Percentiles rank a stretch among this genome's conserved stretches.
phyloP scores from a whole-genome alignment of 805 yeast genomes.

The Metschnikowia baotianmanensis region DNA sequence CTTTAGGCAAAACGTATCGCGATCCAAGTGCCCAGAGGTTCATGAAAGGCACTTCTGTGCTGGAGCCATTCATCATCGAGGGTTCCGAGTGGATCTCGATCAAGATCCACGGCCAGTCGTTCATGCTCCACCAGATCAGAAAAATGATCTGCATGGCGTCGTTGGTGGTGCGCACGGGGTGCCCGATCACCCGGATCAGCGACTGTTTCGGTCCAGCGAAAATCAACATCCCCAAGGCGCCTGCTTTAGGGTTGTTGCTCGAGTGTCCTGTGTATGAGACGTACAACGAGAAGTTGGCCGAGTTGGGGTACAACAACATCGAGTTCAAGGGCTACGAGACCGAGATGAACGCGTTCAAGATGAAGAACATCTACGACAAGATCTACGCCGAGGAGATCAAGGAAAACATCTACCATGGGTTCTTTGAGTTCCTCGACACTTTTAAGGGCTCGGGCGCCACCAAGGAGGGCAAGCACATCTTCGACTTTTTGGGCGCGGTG shows the following conservation, averaged over 20 bases:
- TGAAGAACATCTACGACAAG: slow-evolving; percentile 85
- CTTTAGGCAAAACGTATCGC: slow-evolving; percentile 74
- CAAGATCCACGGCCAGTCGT: slow-evolving; percentile 96
- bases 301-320: slow-evolving; percentile 74
- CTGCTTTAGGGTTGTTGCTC: slow-evolving; percentile 86
- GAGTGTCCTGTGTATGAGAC: slow-evolving; percentile 92
- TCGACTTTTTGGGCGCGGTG: slow-evolving; percentile 54
- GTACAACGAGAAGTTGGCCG: slow-evolving; percentile 67
- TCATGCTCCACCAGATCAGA: slow-evolving; percentile 97
- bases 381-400: slow-evolving; percentile 86
- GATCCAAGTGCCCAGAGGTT: slow-evolving; percentile 84
- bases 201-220: slow-evolving; percentile 74
- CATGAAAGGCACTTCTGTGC: slow-evolving; percentile 75
- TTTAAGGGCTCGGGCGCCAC: slow-evolving; percentile 46
- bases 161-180: slow-evolving; percentile 78
- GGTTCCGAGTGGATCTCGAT: slow-evolving; percentile 96
- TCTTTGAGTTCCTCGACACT: slow-evolving; percentile 86
- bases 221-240: slow-evolving; percentile 94
- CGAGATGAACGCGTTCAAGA: slow-evolving; percentile 83
- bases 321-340: slow-evolving; percentile 62
- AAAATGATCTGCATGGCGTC: slow-evolving; percentile 97
- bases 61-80: slow-evolving; percentile 88
- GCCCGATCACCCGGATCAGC: slow-evolving; percentile 70
- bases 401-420: slow-evolving; percentile 86
- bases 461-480: slow-evolving; percentile 46